A percentile compares a stretch with the other conserved stretches of the same genome.
Evolutionary conservation across 2,329 filamentous ascomycete species (phyloP).

Genomic region (Fonsecaea pedrosoi): DNA sequence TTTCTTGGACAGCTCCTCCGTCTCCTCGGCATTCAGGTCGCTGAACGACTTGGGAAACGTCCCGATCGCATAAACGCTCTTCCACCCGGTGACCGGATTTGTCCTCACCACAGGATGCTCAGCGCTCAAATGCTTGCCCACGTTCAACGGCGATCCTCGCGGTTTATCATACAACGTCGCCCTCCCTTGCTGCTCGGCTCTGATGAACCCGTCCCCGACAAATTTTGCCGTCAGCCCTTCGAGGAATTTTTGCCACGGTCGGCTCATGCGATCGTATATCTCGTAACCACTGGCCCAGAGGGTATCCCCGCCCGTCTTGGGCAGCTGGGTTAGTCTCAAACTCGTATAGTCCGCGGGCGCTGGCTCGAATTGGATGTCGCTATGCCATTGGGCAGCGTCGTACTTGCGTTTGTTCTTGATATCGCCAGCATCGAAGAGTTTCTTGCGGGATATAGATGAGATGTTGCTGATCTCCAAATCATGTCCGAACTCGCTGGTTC

Average conservation of each 20-base stretch:
- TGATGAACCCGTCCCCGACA: constrained; percentile 58
- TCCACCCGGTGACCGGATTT: constrained; percentile 70
- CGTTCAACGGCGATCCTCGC: constrained; percentile 62
- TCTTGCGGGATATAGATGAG: constrained; percentile 62
- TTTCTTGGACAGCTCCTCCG: constrained; percentile 50
- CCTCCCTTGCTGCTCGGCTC: constrained; percentile 49
- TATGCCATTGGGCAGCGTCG: constrained; percentile 60
- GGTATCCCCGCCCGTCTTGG: constrained; percentile 63
- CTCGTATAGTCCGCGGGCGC: constrained; percentile 69
- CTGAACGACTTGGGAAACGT: constrained; percentile 53
- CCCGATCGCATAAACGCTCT: constrained; percentile 59
- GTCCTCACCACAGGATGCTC: constrained; percentile 65
- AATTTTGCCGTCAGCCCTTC: constrained; percentile 65
- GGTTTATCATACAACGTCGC: constrained; percentile 50
- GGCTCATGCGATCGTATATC: constrained; percentile 65
- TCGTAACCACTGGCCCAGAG: constrained; percentile 73
- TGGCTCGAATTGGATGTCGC: constrained; percentile 70
- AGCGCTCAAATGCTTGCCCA: constrained; percentile 58
- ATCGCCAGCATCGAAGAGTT: constrained; percentile 48
- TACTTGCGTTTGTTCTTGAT: constrained; percentile 47
- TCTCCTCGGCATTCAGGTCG: constrained; percentile 53
- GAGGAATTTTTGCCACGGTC: constrained; percentile 63
- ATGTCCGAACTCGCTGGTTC: constrained; percentile 60
- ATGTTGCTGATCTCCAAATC: constrained; percentile 71
- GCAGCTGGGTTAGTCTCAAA: constrained; percentile 63